Base-by-base conservation (phyloP, 2,329 filamentous ascomycete species). In the Monosporascus sp. region DNA sequence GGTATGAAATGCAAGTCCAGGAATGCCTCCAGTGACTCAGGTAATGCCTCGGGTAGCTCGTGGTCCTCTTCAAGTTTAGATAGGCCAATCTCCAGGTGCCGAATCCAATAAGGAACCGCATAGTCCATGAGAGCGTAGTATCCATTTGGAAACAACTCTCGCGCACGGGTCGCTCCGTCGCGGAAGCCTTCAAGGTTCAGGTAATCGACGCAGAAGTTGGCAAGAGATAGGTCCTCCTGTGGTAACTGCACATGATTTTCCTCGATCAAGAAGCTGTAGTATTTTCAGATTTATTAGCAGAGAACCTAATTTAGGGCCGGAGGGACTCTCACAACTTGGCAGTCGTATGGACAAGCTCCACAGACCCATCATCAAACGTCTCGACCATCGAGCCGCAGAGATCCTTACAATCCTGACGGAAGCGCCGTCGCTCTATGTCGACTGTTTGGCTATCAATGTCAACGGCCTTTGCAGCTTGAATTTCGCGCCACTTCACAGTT, bases 281-380 rank as follows among this genome's bases (percentile, higher is more conserved):
- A 8, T 47, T 49, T 20, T 22, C 24, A 44, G 38, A 5, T 50
- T 22, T 47, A 31, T 48, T 22, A 1, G 4, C 11, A 31, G 27
- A 11, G 3, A 11, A 2, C 60, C 53, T 60, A 24, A n/a, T 71
- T 25, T 5, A 6, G 31, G 31, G 7, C 3, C 17, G 5, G 6
- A 11, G 20, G 3, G 27, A 9, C 27, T 20, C 48, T 49, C 37
- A 50, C 48, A 22, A 48, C 51, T 65, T 71, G 4, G 68, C 72
- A 7, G 70, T 71, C 20, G 57, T 50, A 53, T 74, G 72, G 3
- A 74, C 68, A 20, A 74, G 60, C 39, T 69, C 57, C 2, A 74
- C 51, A 1, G 59, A 60, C 25, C 63, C 65, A 25, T 60, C 62
- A 22, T 59, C 52, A 4, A 58, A 42, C 0, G 66, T 50, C 36